Evolutionary conservation across 2,329 filamentous ascomycete species (phyloP), one percentile per base, ranked within the genome.

Genomic region (Sclerotinia borealis): DNA sequence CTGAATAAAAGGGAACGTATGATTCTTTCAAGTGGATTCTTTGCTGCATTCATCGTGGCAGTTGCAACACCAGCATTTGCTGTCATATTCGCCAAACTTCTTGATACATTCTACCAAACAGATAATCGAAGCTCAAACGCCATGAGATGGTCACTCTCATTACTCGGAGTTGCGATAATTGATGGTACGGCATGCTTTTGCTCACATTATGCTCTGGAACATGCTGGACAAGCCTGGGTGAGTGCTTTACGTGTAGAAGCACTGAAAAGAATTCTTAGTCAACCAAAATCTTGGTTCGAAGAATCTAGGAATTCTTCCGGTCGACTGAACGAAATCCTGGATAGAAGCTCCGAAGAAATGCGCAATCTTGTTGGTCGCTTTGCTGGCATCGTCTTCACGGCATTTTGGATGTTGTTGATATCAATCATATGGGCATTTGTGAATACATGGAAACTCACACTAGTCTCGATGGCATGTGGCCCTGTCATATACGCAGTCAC

Each of bases 301-400:
- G 78, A 81, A 56, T 80, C 88, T 2, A 79, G 80, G 39, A 90
- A 95, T 73, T 84, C 82, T 0, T 78, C 88, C 0, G 79, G 80
- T 0, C 80, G 81, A 2, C 80, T 98, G 48, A 85, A 82, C 0
- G 86, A 91, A 65, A 88, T 83, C 50, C 81, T 98, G 0, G 91
- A 96, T 70, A 84, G 89, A 19, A 90, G 91, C 70, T 90, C 89
- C 0, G 92, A 98, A 73, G 92, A 96, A 72, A 93, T 95, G 84
- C 84, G 90, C 10, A 92, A 91, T 69, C 78, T 98, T 0, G 81
- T 96, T 0, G 89, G 90, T 2, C 84, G 89, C 1, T 96, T 96
- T 71, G 81, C 88, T 0, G 88, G 89, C 1, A 85, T 89, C 60
- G 75, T 89, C 0, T 79, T 93, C 17, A 84, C 88, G 11, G 86